Evolutionary conservation across 2,329 filamentous ascomycete genomes (phyloP), one percentile per base, ranked within the genome.

Genomic region (Ophiostoma montium): DNA sequence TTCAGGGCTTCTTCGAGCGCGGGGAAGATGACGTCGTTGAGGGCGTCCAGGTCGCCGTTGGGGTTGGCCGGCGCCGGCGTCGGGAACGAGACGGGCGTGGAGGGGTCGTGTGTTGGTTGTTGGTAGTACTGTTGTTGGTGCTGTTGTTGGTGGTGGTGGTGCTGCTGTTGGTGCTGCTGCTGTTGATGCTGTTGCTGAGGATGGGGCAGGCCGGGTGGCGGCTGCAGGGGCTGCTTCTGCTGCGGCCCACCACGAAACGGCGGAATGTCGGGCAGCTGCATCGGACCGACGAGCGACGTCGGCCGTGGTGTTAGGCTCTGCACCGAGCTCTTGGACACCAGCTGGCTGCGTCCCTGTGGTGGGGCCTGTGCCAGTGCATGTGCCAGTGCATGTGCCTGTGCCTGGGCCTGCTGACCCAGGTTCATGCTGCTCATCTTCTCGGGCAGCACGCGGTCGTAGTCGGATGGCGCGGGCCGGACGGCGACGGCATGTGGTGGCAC

Each of bases 1-100:
- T 88, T 86, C 18, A 96, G 77, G 8, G 92, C 88, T 56, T 92
- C 85, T 64, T 95, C 88, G 2, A 98, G 74, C 2, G 92, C 90
- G 0, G 92, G 92, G 54, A 96, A 81, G 35, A 98, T 86, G 46
- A 98, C 90, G 57, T 90, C 86, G 60, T 84, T 86, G 1, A 95
- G 74, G 2, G 89, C 88, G 48, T 94, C 92, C 19, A 94, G 74
- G 51, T 94, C 84, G 12, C 76, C 79, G 50, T 78, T 76, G 21
- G 75, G 65, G 53, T 76, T 78, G 2, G 71, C 60, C 0, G 78
- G 74, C 1, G 76, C 70, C 7, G 71, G 72, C 21, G 72, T 69
- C 3, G 77, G 78, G 57, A 79, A 80, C 2, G 74, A 66, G 11
- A 70, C 67, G 4, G 54, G 55, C 5, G 56, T 43, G n/a, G 31